A percentile compares a stretch with the other conserved stretches of the same genome.
Evolutionary conservation across 1,284 basidiomycete species (phyloP).

Genomic region (Pseudozyma tsukubaensis): DNA sequence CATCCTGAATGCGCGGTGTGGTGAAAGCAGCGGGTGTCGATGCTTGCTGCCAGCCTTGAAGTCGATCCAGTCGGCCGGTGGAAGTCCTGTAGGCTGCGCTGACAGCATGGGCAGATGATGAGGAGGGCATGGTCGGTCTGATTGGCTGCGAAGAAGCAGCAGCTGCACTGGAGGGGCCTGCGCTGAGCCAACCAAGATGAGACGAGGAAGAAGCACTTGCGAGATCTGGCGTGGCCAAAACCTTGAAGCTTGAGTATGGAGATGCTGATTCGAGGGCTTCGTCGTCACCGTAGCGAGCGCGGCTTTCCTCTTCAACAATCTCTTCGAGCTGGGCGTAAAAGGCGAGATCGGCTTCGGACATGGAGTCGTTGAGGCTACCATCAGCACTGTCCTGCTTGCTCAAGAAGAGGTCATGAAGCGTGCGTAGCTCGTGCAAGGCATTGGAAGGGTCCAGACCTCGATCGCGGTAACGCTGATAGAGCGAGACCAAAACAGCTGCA

Average conservation of each 20-base stretch:
- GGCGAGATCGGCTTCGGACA: slow-evolving; percentile 52
- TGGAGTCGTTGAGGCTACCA: slow-evolving; percentile 36
- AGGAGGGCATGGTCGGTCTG: slow-evolving; percentile 4
- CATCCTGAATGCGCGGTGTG: slow-evolving; percentile 14
- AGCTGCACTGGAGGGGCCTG: slow-evolving; percentile 23
- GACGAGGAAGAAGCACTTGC: slow-evolving; percentile 13
- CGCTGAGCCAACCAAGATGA: slow-evolving; percentile 48
- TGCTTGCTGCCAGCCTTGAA: slow-evolving; percentile 42
- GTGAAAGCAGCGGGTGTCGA: slow-evolving; percentile 13
- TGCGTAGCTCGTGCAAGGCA: slow-evolving; percentile 57
- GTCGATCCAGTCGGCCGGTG: slow-evolving; percentile 37
- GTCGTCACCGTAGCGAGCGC: slow-evolving; percentile 45
- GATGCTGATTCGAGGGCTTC: slow-evolving; percentile 1
- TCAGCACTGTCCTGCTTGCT: slow-evolving; percentile 51
- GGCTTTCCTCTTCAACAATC: slow-evolving; percentile 55
- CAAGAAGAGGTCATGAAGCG: slow-evolving; percentile 59
- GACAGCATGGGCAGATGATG: slow-evolving; percentile 24
- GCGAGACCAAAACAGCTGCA: slow-evolving; percentile 43
- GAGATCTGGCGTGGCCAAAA: slow-evolving; percentile 11
- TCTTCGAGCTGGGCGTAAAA: slow-evolving; percentile 60
- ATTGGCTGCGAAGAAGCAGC: slow-evolving; percentile 2
- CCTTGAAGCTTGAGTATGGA: slow-evolving; percentile 5
- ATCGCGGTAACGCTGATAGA: slow-evolving; percentile 57
- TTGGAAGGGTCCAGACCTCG: slow-evolving; percentile 58
- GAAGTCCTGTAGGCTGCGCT: slow-evolving; percentile 29